phyloP scores from a whole-genome alignment of 305 asterid genomes.

The Fraxinus nigra region DNA sequence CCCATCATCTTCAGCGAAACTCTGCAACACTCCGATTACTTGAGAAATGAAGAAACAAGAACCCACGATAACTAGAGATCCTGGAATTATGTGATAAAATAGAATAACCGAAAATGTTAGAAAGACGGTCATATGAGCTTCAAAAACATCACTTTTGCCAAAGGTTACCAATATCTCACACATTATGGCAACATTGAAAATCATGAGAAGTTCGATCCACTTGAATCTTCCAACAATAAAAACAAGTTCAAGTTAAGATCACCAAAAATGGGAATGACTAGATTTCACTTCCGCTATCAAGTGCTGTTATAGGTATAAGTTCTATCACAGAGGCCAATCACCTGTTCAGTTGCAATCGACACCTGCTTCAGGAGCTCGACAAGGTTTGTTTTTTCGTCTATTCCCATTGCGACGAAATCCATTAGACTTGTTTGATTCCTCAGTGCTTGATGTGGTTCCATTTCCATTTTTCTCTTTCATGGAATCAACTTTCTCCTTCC shows the following conservation, averaged over 20 bases:
- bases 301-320: background rate
- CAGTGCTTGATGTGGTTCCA: background rate
- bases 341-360: background rate
- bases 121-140: background rate
- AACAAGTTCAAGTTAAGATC: background rate
- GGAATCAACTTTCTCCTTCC: conserved; percentile 22
- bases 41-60: background rate
- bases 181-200: background rate
- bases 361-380: background rate
- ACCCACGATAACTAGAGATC: background rate
- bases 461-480: conserved; percentile 25
- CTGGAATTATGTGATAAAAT: background rate
- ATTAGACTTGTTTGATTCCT: background rate
- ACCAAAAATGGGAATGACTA: background rate
- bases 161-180: background rate
- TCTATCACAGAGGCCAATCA: background rate
- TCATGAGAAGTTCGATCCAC: background rate
- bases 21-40: background rate
- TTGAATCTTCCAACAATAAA: background rate
- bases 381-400: background rate
- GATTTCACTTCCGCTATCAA: background rate
- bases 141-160: background rate
- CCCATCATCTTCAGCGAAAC: background rate
- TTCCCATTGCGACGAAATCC: background rate
- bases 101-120: background rate